phyloP scores from a whole-genome alignment of 768 basidiomycete genomes.

The Megacollybia marginata region DNA sequence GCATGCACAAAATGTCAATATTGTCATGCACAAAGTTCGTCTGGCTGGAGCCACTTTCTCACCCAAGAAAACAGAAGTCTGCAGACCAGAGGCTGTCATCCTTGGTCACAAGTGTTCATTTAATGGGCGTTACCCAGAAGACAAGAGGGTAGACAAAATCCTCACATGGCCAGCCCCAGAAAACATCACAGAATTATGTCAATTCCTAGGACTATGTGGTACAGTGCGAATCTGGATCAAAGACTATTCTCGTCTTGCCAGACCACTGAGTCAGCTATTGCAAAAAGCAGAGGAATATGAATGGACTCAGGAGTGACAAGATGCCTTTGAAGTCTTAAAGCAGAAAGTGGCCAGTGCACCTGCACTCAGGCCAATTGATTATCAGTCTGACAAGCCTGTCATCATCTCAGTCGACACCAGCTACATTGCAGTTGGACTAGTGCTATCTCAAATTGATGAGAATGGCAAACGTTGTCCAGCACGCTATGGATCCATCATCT shows the following conservation, averaged over 20 bases:
- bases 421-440: slow-evolving; percentile 20
- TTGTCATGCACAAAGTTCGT: slow-evolving; percentile 18
- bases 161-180: slow-evolving; percentile 11
- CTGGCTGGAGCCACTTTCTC: slow-evolving; percentile 20
- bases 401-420: slow-evolving; percentile 26
- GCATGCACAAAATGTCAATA: slow-evolving; percentile 23
- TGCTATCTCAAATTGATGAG: slow-evolving; percentile 23
- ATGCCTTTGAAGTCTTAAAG: slow-evolving; percentile 15
- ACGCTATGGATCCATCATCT: slow-evolving; percentile 14
- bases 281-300: slow-evolving; percentile 13
- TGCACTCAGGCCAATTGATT: slow-evolving; percentile 23
- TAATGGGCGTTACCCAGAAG: slow-evolving; percentile 21
- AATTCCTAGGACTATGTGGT: slow-evolving; percentile 17
- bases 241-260: slow-evolving; percentile 7
- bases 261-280: slow-evolving; percentile 13
- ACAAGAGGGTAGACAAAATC: slow-evolving; percentile 18
- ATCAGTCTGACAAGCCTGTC: slow-evolving; percentile 14
- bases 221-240: slow-evolving; percentile 16
- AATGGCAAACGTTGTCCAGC: slow-evolving; percentile 1
- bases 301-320: slow-evolving; percentile 15
- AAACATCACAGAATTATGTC: slow-evolving; percentile 11
- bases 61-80: slow-evolving; percentile 8
- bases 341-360: slow-evolving; percentile 8
- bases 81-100: slow-evolving; percentile 12
- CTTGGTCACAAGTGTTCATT: slow-evolving; percentile 25